Percentiles rank a stretch among this genome's conserved stretches.
Evolutionary conservation across 352 stramenopile genomes (phyloP).

Genomic region (Pythium aquatile): DNA sequence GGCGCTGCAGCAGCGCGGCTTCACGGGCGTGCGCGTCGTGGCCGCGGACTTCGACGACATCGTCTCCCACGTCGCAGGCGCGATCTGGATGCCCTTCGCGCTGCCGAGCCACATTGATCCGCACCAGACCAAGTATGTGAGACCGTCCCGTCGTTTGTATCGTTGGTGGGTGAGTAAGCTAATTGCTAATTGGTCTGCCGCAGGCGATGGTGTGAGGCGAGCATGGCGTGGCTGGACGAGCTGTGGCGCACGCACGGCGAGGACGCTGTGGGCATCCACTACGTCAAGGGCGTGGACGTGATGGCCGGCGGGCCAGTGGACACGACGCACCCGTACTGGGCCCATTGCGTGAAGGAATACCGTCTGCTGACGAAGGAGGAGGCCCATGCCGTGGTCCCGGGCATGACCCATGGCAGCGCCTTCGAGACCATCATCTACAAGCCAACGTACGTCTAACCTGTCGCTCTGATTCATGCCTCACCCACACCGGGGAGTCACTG

Average conservation of each 20-base stretch:
- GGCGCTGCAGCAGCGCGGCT: conserved; percentile 56
- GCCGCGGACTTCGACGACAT: conserved; percentile 52
- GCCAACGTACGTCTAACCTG: conserved; percentile 28
- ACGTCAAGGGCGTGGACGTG: conserved; percentile 48
- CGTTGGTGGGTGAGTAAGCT: background rate
- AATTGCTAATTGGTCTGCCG: background rate
- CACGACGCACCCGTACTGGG: conserved; percentile 57
- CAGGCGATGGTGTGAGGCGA: conserved; percentile 67
- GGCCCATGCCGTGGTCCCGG: conserved; percentile 33
- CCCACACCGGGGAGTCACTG: background rate
- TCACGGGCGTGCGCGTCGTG: conserved; percentile 43
- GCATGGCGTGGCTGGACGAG: conserved; percentile 53
- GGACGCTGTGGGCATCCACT: conserved; percentile 49
- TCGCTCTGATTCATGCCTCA: no score
- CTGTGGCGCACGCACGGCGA: conserved; percentile 39
- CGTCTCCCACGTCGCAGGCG: conserved; percentile 67
- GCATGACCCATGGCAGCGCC: conserved; percentile 46
- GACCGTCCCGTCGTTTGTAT: background rate
- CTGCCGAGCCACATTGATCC: conserved; percentile 37
- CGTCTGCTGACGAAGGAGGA: conserved; percentile 43
- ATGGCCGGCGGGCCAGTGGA: conserved; percentile 32
- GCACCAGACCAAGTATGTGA: conserved; percentile 36
- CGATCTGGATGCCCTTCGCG: conserved; percentile 74
- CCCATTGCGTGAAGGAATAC: conserved; percentile 61
- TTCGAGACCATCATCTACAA: conserved; percentile 73